phyloP scores from a whole-genome alignment of 116 monocot genomes.

The Zostera marina region DNA sequence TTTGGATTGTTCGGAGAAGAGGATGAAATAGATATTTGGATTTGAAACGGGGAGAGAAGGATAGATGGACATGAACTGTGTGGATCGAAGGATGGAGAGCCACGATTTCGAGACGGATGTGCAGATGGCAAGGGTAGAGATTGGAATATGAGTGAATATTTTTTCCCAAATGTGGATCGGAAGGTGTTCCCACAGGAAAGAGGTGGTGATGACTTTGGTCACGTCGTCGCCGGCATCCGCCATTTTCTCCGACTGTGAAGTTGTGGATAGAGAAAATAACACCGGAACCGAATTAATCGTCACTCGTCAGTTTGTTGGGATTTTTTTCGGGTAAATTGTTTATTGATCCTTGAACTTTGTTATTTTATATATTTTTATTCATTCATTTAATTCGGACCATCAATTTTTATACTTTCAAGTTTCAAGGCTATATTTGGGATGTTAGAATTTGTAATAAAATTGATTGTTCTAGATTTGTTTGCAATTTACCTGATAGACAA shows the following conservation, averaged over 20 bases:
- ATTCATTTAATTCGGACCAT: no score
- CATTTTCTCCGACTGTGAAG: neutral
- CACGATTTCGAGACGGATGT: conserved; percentile 11
- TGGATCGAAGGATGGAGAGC: conserved; percentile 10
- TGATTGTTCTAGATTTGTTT: no score
- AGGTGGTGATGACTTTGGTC: neutral
- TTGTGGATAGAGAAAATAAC: no score
- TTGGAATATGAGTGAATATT: conserved; percentile 23
- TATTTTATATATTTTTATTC: no score
- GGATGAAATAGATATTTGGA: conserved; percentile 13
- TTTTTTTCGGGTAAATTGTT: no score
- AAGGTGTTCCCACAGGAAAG: conserved; percentile 10
- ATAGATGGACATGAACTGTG: conserved; percentile 12
- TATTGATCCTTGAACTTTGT: no score
- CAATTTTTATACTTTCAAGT: no score
- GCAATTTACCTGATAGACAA: no score
- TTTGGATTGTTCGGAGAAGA: neutral
- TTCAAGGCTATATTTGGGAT: no score
- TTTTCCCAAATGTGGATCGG: conserved; percentile 17
- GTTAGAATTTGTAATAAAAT: no score
- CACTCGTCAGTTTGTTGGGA: no score
- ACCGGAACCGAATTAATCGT: no score
- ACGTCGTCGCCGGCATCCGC: neutral
- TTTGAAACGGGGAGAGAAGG: neutral
- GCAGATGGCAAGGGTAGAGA: conserved; percentile 16